These are phyloP conservation scores for Penicillium corylophilum DNA, from an alignment of 2,329 filamentous ascomycete genomes.

Conservation along the genomic window DNA sequence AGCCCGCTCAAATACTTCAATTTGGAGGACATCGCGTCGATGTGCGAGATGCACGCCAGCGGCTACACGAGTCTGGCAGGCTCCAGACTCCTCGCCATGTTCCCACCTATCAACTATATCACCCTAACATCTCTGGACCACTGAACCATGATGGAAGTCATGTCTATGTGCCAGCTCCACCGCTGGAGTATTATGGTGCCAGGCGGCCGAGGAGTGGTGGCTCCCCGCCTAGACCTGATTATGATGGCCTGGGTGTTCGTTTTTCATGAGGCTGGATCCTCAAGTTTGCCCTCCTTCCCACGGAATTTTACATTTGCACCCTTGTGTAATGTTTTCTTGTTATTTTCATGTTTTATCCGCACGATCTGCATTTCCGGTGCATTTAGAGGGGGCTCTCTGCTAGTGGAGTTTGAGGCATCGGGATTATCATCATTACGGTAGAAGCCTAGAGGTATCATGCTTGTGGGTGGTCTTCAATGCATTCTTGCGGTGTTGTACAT, in stretches of 20 bases:
- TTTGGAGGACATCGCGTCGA: slow-evolving; percentile 33
- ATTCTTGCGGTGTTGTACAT: neutral
- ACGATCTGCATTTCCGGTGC: neutral
- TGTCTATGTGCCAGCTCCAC: slow-evolving; percentile 14
- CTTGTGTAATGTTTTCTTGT: neutral
- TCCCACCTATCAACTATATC: slow-evolving; percentile 26
- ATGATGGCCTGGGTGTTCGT: slow-evolving; percentile 23
- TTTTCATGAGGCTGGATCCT: slow-evolving; percentile 4
- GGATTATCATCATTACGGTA: neutral
- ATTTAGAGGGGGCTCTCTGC: neutral
- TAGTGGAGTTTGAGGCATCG: neutral
- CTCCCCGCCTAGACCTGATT: slow-evolving; percentile 29
- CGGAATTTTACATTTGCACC: neutral
- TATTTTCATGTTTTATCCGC: neutral
- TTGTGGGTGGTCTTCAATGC: neutral
- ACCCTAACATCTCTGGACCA: slow-evolving; percentile 30
- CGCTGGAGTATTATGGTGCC: slow-evolving; percentile 14
- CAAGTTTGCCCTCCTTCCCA: neutral
- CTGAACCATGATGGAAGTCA: slow-evolving; percentile 24
- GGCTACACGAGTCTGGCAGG: slow-evolving; percentile 20
- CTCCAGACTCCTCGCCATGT: slow-evolving; percentile 17
- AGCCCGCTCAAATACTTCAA: slow-evolving; percentile 18
- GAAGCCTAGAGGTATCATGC: too few relatives aligned
- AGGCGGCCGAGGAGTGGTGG: slow-evolving; percentile 33
- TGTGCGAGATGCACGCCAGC: slow-evolving; percentile 28